Conservation (phyloP, 2,329 filamentous ascomycete genomes). For the Aspergillus amoenus region DNA sequence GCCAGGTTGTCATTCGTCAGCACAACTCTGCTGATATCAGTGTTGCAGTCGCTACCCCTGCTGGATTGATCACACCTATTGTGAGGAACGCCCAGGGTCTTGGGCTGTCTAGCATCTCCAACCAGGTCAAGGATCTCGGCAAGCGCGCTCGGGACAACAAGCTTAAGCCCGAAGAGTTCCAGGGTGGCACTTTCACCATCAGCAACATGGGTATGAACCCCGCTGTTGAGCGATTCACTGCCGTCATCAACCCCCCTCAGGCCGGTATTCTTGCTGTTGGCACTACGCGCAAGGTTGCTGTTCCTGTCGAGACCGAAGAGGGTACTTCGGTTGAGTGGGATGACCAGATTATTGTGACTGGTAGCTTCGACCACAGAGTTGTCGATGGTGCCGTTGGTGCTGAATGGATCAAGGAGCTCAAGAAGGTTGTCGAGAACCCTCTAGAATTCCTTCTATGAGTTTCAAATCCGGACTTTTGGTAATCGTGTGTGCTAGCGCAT, state of each 20-base stretch:
- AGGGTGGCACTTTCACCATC: conserved; percentile 98
- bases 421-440: conserved; percentile 97
- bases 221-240: conserved; percentile 94
- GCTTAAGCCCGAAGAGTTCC: conserved; percentile 99
- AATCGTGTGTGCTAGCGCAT: conserved; percentile 18
- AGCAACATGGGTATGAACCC: conserved; percentile 99
- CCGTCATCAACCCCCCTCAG: conserved; percentile 98
- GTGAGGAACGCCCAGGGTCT: conserved; percentile 84
- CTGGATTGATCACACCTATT: conserved; percentile 95
- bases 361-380: conserved; percentile 98
- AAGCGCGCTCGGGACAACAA: conserved; percentile 96
- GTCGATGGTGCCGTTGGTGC: conserved; percentile 94
- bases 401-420: conserved; percentile 95
- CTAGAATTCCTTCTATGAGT: conserved; percentile 85
- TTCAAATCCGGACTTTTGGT: conserved; percentile 10
- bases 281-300: conserved; percentile 90
- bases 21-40: conserved; percentile 92
- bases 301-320: conserved; percentile 82
- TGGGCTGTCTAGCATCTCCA: conserved; percentile 84
- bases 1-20: conserved; percentile 78
- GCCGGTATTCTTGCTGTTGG: conserved; percentile 93
- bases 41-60: conserved; percentile 90
- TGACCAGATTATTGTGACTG: conserved; percentile 93
- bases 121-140: conserved; percentile 90
- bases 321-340: conserved; percentile 84